These are phyloP conservation scores for thale cress (Arabidopsis thaliana) DNA, from an alignment of 345 rosid species.

Conservation along the genomic window DNA sequence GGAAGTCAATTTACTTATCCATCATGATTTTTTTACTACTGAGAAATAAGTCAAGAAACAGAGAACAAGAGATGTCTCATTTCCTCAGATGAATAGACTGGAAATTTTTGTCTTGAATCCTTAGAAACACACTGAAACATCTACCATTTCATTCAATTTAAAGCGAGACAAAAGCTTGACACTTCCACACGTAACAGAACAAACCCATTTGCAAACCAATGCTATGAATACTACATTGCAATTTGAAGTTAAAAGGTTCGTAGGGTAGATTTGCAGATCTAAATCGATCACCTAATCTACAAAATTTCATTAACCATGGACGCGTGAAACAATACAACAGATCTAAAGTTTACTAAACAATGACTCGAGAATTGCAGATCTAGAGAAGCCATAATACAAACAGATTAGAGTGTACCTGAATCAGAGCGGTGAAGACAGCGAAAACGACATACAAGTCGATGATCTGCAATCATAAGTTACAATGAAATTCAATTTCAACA, in stretches of 20 bases:
- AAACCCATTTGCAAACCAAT: background rate
- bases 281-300: slow-evolving; percentile 5
- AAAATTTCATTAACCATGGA: background rate
- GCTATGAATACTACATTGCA: slow-evolving; percentile 17
- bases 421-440: slow-evolving; percentile 79
- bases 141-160: background rate
- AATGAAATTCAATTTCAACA: background rate
- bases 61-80: slow-evolving; percentile 9
- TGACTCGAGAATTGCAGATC: slow-evolving; percentile 33
- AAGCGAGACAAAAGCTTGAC: slow-evolving; percentile 1
- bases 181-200: background rate
- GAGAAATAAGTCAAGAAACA: background rate
- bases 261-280: background rate
- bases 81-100: background rate
- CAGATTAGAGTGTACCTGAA: slow-evolving; percentile 60
- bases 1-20: background rate
- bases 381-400: background rate
- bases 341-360: background rate
- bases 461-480: slow-evolving; percentile 53
- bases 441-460: slow-evolving; percentile 87
- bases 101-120: background rate
- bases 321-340: background rate
- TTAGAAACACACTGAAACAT: background rate
- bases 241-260: background rate
- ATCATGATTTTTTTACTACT: background rate